phyloP scores from a whole-genome alignment of 805 yeast species.

The Hanseniaspora hatyaiensis region DNA sequence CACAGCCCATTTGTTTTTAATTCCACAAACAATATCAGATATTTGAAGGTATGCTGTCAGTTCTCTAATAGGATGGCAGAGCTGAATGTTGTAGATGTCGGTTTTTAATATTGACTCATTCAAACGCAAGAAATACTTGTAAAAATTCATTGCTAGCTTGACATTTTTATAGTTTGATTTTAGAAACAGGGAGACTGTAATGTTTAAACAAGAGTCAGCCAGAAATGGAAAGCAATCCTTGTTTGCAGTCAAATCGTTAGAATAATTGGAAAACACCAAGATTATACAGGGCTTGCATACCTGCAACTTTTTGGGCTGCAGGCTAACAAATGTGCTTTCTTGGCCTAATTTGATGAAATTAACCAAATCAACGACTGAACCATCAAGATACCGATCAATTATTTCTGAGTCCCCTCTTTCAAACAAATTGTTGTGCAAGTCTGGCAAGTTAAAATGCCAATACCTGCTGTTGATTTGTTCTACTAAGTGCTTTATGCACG shows the following conservation, averaged over 20 bases:
- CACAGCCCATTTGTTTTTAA: not conserved
- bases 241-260: not conserved
- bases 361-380: not conserved
- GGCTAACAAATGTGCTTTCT: no score
- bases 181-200: not conserved
- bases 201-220: not conserved
- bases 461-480: not conserved
- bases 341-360: not conserved
- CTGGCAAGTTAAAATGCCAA: constrained; percentile 11
- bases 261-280: no score
- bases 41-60: no score
- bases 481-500: not conserved
- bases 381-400: constrained; percentile 1
- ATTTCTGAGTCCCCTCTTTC: not conserved
- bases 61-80: not conserved
- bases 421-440: constrained; percentile 1
- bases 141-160: not conserved
- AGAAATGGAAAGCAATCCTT: no score
- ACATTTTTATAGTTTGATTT: constrained; percentile 10
- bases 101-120: constrained; percentile 4
- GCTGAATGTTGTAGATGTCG: constrained; percentile 1
- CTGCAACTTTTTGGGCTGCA: no score
- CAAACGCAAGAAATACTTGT: constrained; percentile 5
- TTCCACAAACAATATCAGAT: no score
- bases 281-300: no score